Base-by-base conservation (phyloP, 129 eudicot species). In the Mikania micrantha region DNA sequence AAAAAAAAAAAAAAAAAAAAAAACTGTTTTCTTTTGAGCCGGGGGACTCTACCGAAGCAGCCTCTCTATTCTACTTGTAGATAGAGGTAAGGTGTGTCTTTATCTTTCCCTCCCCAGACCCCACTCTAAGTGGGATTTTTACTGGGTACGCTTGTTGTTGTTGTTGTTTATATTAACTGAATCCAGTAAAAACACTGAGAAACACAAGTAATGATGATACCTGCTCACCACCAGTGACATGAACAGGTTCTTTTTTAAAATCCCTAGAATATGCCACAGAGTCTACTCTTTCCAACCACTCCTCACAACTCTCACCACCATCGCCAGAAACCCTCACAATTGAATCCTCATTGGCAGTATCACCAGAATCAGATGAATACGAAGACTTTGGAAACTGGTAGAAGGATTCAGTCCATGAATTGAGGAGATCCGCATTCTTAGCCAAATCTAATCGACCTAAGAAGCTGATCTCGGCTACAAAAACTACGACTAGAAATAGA, bases 361-460 rank as follows among this genome's bases (percentile, higher is more conserved):
- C 70, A 34, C 40, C n/a, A 2, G 66, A 35, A 22, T 73, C 47
- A 13, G 79, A 63, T 5, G 83, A 69, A 45, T 63, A 60, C 7
- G 79, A 78, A 22, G 76, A 56, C 27, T 79, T 72, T 28, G 85
- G 80, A 44, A 79, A 84, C 76, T 77, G 88, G 60, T 86, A 75
- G 72, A 92, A 86, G 7, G 95, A 84, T 60, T 88, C 90, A 11
- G 96, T 84, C 96, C 88, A 88, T 0, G 85, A 83, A 63, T 83
- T 80, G 60, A 88, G 80, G 58, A 84, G 69, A 69, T 81, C 91
- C 7, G 74, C 79, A 32, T 83, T 84, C 65, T 87, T 81, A 34
- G 71, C 80, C 80, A 93, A 74, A 69, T 86, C 86, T 28, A 92
- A 82, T n/a, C 86, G 80, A 59, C 95, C 95, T 42, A 92, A 47